Percentiles rank a stretch among this genome's conserved stretches.
Evolutionary conservation across 768 basidiomycete species (phyloP).

Genomic region (Termitomyces titanicus): DNA sequence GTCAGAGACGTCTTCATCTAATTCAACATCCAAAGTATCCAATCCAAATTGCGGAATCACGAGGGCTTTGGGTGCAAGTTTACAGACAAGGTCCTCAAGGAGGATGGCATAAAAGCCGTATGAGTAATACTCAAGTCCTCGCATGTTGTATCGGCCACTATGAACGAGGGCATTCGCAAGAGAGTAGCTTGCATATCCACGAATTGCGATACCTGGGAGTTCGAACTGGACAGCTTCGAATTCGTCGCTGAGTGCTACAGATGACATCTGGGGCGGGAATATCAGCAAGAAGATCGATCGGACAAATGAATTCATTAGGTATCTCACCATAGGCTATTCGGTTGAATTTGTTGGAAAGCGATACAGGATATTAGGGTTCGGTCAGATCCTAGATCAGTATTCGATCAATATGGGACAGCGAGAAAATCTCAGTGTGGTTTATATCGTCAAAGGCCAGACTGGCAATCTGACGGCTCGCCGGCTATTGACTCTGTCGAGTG

Average conservation of each 20-base stretch:
- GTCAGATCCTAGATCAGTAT: no score
- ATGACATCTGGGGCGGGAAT: not conserved
- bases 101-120: not conserved
- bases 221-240: not conserved
- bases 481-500: no score
- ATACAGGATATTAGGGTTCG: no score
- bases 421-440: no score
- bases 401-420: no score
- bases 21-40: not conserved
- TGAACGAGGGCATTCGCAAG: not conserved
- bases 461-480: no score
- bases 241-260: not conserved
- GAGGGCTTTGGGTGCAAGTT: not conserved
- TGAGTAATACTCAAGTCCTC: not conserved
- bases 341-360: no score
- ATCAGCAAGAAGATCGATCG: not conserved
- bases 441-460: no score
- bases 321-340: no score
- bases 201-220: not conserved
- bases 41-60: not conserved
- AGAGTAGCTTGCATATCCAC: constrained; percentile 3
- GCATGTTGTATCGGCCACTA: not conserved
- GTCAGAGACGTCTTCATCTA: not conserved
- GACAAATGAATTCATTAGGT: no score
- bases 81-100: not conserved